These are phyloP conservation scores for Pleurotus pulmonarius DNA, from an alignment of 768 basidiomycete species.

Conservation along the genomic window DNA sequence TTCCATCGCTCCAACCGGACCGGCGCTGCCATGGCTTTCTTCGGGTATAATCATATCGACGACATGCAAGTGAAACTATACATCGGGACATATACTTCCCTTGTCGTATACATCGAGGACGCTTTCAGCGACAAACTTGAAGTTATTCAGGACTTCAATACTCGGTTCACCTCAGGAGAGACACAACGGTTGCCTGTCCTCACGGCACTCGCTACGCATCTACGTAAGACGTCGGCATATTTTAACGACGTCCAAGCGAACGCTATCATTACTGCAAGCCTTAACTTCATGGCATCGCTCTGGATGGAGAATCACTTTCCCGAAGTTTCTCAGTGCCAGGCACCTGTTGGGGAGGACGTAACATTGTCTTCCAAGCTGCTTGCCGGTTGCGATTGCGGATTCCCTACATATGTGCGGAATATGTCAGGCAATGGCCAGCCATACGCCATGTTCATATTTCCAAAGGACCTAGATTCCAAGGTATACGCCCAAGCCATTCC, in stretches of 20 bases:
- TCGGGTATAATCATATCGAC: neutral
- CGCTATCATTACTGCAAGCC: neutral
- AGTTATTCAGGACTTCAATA: neutral
- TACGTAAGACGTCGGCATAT: neutral
- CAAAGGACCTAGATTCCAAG: neutral
- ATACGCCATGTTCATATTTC: constrained; percentile 1
- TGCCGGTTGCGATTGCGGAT: neutral
- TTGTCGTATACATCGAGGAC: constrained; percentile 11
- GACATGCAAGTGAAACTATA: neutral
- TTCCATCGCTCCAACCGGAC: neutral
- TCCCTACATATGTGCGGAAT: neutral
- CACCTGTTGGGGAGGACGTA: neutral
- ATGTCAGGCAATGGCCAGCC: neutral
- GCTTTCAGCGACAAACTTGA: neutral
- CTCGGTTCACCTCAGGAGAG: neutral
- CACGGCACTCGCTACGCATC: neutral
- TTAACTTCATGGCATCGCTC: constrained; percentile 1
- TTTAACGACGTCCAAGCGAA: neutral
- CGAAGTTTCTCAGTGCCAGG: neutral
- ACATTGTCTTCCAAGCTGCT: neutral
- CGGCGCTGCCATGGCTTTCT: neutral
- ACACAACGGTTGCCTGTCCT: neutral
- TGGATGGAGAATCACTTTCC: neutral
- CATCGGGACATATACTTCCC: neutral
- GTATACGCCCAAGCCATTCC: neutral